phyloP scores from a whole-genome alignment of 805 yeast genomes.

The Lachancea meyersii region DNA sequence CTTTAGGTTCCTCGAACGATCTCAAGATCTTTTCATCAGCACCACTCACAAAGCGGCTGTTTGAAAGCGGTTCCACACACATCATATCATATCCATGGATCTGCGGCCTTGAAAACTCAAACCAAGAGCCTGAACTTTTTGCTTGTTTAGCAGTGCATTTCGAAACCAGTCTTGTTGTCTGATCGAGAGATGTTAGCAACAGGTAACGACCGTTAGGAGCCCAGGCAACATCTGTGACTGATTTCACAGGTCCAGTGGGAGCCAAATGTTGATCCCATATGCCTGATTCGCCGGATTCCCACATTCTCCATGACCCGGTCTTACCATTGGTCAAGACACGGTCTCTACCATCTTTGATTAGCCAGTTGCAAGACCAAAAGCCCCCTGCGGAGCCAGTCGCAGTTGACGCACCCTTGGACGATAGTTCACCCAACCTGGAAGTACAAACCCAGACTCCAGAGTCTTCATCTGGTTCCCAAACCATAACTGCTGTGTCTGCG shows the following conservation, averaged over 20 bases:
- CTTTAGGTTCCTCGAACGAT: slow-evolving; percentile 80
- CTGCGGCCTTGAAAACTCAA: slow-evolving; percentile 94
- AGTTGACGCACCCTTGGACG: slow-evolving; percentile 94
- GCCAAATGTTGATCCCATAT: slow-evolving; percentile 47
- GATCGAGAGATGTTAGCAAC: slow-evolving; percentile 79
- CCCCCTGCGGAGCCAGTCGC: slow-evolving; percentile 94
- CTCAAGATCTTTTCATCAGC: slow-evolving; percentile 94
- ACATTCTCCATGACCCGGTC: slow-evolving; percentile 87
- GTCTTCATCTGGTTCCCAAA: slow-evolving; percentile 83
- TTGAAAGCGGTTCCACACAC: slow-evolving; percentile 56
- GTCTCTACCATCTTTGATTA: slow-evolving; percentile 36
- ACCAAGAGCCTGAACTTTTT: slow-evolving; percentile 48
- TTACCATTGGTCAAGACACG: slow-evolving; percentile 76
- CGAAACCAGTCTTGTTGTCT: slow-evolving; percentile 82
- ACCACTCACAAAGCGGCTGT: slow-evolving; percentile 73
- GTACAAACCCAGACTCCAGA: slow-evolving; percentile 89
- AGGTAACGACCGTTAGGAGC: slow-evolving; percentile 58
- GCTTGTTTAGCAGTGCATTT: slow-evolving; percentile 39
- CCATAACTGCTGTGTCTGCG: slow-evolving; percentile 87
- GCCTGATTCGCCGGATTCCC: slow-evolving; percentile 41
- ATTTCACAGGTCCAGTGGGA: slow-evolving; percentile 68
- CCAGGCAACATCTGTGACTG: slow-evolving; percentile 78
- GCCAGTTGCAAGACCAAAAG: slow-evolving; percentile 69
- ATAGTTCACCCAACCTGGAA: slow-evolving; percentile 80
- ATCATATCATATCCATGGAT: slow-evolving; percentile 98